A percentile compares a stretch with the other conserved stretches of the same genome.
Evolutionary conservation across 2,329 filamentous ascomycete species (phyloP).

Genomic region (Aureobasidium sp.): DNA sequence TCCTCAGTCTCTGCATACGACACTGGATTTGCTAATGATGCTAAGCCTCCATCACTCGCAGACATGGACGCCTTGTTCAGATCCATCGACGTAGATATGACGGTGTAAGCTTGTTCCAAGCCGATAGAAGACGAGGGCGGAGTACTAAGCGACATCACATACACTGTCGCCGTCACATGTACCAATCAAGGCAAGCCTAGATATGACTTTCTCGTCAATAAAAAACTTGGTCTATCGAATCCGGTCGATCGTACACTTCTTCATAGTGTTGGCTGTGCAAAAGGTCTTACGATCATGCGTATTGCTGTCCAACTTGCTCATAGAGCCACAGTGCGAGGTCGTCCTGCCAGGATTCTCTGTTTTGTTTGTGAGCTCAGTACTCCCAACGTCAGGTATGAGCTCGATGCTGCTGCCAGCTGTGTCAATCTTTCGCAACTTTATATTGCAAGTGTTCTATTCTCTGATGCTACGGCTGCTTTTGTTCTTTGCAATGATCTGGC

Average conservation of each 20-base stretch:
- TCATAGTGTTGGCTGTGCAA: constrained; percentile 32
- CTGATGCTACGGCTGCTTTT: constrained; percentile 59
- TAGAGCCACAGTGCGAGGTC: constrained; percentile 50
- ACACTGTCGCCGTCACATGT: constrained; percentile 31
- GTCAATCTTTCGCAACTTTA: constrained; percentile 55
- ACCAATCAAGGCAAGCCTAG: constrained; percentile 31
- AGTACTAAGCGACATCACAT: constrained; percentile 24
- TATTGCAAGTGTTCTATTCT: constrained; percentile 60
- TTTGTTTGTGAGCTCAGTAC: constrained; percentile 50
- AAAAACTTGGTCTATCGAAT: constrained; percentile 23
- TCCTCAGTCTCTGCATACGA: neutral
- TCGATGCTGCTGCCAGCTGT: constrained; percentile 28
- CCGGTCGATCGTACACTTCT: constrained; percentile 28
- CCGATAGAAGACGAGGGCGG: neutral
- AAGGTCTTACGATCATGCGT: constrained; percentile 25
- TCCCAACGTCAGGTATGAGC: constrained; percentile 53
- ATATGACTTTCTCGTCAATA: constrained; percentile 30
- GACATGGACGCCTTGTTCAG: neutral
- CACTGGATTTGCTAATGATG: neutral
- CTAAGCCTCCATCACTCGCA: neutral
- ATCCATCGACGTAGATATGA: neutral
- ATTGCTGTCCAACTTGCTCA: constrained; percentile 57
- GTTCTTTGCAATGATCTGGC: constrained; percentile 58
- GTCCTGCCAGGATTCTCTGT: constrained; percentile 55
- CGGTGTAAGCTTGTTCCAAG: neutral